Conservation (phyloP, 148 eudicot genomes). For the Fagopyrum tataricum region DNA sequence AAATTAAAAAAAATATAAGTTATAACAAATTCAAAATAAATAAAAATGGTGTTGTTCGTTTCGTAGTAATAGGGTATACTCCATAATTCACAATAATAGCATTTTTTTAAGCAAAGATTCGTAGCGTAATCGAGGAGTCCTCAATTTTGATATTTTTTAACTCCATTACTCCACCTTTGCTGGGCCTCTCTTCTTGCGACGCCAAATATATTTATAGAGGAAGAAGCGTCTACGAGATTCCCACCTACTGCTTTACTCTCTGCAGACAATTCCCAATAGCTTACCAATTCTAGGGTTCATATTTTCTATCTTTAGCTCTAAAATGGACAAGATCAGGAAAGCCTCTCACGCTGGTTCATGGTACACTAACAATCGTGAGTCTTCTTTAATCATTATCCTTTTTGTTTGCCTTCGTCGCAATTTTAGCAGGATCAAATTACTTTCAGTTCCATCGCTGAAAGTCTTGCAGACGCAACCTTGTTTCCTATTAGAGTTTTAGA, state of each 20-base stretch:
- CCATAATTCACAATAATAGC: too few species aligned
- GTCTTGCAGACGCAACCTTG: background rate
- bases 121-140: background rate
- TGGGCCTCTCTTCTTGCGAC: background rate
- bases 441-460: background rate
- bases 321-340: constrained; percentile 65
- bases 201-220: background rate
- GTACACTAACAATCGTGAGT: constrained; percentile 91
- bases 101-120: too few species aligned
- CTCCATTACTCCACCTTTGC: background rate
- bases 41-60: too few species aligned
- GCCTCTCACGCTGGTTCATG: constrained; percentile 98
- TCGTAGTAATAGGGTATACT: too few species aligned
- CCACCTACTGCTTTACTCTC: constrained; percentile 4
- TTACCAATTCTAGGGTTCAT: constrained; percentile 7
- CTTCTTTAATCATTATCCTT: background rate
- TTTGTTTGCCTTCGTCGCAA: background rate
- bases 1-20: too few species aligned
- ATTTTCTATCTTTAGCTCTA: constrained; percentile 2
- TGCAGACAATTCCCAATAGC: background rate
- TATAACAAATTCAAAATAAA: too few species aligned
- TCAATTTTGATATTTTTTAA: background rate
- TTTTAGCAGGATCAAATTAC: background rate
- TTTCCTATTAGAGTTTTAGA: background rate
- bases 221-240: background rate